Conservation (phyloP, 2,329 filamentous ascomycete genomes). For the Geosmithia morbida region DNA sequence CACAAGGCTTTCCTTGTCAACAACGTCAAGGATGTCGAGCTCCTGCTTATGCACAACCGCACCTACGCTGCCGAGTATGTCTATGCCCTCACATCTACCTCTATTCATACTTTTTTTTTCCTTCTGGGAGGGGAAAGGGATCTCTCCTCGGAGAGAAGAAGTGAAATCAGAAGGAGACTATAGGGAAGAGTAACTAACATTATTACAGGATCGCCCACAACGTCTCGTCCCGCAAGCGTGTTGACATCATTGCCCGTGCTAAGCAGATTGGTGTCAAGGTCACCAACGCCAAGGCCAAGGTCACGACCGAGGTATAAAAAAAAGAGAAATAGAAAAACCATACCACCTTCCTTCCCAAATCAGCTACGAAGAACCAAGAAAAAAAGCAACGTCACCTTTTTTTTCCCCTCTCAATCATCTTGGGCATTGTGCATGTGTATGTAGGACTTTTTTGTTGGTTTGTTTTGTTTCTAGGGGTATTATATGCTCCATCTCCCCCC, state of each 20-base stretch:
- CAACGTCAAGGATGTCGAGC: slow-evolving; percentile 91
- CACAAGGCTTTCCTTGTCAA: slow-evolving; percentile 99
- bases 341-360: not conserved
- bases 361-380: not conserved
- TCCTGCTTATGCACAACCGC: slow-evolving; percentile 99
- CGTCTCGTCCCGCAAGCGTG: slow-evolving; percentile 96
- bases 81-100: slow-evolving; percentile 10
- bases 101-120: not conserved
- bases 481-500: too few relatives aligned
- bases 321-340: not conserved
- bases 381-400: not conserved
- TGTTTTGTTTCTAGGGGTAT: too few relatives aligned
- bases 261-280: slow-evolving; percentile 99
- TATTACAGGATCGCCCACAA: slow-evolving; percentile 78
- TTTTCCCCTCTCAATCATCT: not conserved
- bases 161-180: too few relatives aligned
- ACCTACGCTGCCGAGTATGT: slow-evolving; percentile 96
- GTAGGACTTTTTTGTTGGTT: too few relatives aligned
- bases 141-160: too few relatives aligned
- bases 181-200: slow-evolving; percentile 22
- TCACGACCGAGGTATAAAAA: slow-evolving; percentile 79
- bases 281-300: slow-evolving; percentile 97
- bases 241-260: slow-evolving; percentile 93
- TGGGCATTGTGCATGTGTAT: too few relatives aligned
- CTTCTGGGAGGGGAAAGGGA: not conserved